phyloP scores from a whole-genome alignment of 129 eudicot genomes.

The Daucus carota region DNA sequence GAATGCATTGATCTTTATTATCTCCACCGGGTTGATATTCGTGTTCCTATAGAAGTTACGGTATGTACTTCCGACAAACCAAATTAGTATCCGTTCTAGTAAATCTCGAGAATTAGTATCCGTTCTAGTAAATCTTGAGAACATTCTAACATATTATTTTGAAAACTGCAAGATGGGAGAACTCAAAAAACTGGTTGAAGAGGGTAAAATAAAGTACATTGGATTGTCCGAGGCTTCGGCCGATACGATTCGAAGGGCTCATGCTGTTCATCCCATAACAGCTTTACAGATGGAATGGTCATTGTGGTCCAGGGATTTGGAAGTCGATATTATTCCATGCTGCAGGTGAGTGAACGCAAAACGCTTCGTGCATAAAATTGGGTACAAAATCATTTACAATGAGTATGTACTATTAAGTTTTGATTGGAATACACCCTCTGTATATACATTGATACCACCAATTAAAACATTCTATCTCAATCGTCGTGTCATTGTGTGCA shows the following conservation, averaged over 20 bases:
- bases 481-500: too few species aligned
- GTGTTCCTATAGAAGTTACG: slow-evolving; percentile 65
- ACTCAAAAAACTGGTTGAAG: slow-evolving; percentile 58
- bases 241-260: slow-evolving; percentile 59
- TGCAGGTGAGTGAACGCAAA: slow-evolving; percentile 35
- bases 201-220: slow-evolving; percentile 52
- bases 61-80: too few species aligned
- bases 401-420: too few species aligned
- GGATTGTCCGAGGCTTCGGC: slow-evolving; percentile 60
- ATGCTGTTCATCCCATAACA: slow-evolving; percentile 60
- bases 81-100: too few species aligned
- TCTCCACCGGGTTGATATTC: slow-evolving; percentile 44
- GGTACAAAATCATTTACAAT: too few species aligned
- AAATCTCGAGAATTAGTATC: too few species aligned
- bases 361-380: too few species aligned
- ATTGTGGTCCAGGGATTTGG: slow-evolving; percentile 59
- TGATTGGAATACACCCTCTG: too few species aligned
- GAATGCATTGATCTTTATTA: slow-evolving; percentile 59
- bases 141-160: not conserved
- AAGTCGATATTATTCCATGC: slow-evolving; percentile 52
- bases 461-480: too few species aligned
- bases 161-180: slow-evolving; percentile 51
- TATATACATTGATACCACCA: too few species aligned
- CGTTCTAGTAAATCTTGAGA: too few species aligned
- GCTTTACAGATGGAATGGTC: slow-evolving; percentile 71